These are phyloP conservation scores for Tetrapisispora arboricola DNA, from an alignment of 805 yeast genomes.

Conservation along the genomic window DNA sequence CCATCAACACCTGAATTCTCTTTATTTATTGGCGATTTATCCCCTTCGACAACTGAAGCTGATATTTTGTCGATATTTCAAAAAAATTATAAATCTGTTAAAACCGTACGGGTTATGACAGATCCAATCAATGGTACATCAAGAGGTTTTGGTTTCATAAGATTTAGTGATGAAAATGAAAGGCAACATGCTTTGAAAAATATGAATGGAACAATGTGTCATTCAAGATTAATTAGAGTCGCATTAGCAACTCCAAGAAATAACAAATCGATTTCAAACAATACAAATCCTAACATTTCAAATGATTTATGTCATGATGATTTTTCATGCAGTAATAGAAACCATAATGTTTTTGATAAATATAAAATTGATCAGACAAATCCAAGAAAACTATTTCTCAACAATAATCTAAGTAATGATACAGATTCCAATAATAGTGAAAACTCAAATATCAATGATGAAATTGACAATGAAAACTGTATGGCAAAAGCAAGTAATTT, in stretches of 20 bases:
- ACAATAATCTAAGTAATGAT: too few species aligned
- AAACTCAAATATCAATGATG: background rate
- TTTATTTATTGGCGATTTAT: slow-evolving; percentile 71
- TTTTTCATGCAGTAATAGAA: too few species aligned
- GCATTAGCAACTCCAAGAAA: slow-evolving; percentile 72
- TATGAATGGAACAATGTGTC: slow-evolving; percentile 75
- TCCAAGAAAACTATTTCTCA: too few species aligned
- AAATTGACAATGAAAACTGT: background rate
- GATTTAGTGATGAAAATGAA: slow-evolving; percentile 62
- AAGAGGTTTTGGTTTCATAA: slow-evolving; percentile 71
- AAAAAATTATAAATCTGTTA: slow-evolving; percentile 51
- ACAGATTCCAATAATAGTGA: background rate
- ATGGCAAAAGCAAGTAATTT: too few species aligned
- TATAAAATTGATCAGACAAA: too few species aligned
- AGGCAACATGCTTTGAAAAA: slow-evolving; percentile 57
- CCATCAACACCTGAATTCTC: slow-evolving; percentile 69
- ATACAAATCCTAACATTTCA: too few species aligned
- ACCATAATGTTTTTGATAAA: too few species aligned
- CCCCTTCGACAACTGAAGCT: slow-evolving; percentile 73
- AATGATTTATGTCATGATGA: too few species aligned
- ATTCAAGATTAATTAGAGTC: slow-evolving; percentile 66
- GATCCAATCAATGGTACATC: slow-evolving; percentile 72
- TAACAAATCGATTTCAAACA: slow-evolving; percentile 13
- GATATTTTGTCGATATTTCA: slow-evolving; percentile 66
- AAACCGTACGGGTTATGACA: slow-evolving; percentile 78